These are phyloP conservation scores for Trichoderma brevicompactum DNA, from an alignment of 2,329 filamentous ascomycete species.

Conservation along the genomic window DNA sequence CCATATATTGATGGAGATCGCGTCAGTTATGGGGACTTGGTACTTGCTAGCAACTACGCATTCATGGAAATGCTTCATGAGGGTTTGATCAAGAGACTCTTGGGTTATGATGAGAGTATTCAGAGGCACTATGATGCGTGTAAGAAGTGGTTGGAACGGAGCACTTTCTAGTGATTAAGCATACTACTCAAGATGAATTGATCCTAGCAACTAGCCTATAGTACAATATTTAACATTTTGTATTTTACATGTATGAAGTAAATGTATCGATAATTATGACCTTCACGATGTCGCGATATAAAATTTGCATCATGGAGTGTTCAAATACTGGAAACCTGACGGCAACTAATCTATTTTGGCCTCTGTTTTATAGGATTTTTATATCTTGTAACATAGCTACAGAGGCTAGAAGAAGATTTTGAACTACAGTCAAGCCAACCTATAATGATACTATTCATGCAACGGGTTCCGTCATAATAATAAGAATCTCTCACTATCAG, in stretches of 20 bases:
- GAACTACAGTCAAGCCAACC: too few species aligned
- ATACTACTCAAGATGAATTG: not conserved
- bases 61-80: not conserved
- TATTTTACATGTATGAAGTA: not conserved
- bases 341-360: too few species aligned
- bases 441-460: too few species aligned
- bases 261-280: not conserved
- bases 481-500: too few species aligned
- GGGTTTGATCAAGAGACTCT: not conserved
- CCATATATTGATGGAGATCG: not conserved
- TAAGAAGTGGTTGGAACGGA: constrained; percentile 9
- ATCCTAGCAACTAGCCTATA: not conserved
- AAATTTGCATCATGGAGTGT: too few species aligned
- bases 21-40: not conserved
- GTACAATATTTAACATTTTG: not conserved
- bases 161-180: not conserved
- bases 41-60: not conserved
- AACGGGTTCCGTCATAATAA: too few species aligned
- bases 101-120: not conserved
- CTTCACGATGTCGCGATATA: not conserved
- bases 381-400: too few species aligned
- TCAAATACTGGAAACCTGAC: too few species aligned
- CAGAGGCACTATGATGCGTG: constrained; percentile 1
- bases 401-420: too few species aligned
- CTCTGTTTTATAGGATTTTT: too few species aligned